Evolutionary conservation across 2,329 filamentous ascomycete species (phyloP).

Genomic region (Fusarium pseudocircinatum): DNA sequence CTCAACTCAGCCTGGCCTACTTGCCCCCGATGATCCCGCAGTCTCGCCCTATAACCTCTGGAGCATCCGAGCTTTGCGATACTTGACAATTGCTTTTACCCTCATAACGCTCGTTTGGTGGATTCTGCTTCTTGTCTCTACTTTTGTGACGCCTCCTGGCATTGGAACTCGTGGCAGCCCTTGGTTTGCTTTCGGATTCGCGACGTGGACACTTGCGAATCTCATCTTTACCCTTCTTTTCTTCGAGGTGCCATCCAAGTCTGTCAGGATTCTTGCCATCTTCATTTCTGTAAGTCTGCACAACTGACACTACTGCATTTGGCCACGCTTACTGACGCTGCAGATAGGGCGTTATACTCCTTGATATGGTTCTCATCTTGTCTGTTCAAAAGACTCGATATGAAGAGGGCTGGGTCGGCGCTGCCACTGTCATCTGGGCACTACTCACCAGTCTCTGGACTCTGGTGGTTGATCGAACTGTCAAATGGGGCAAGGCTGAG

Average conservation of each 20-base stretch:
- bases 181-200: slow-evolving; percentile 88
- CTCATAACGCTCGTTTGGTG: slow-evolving; percentile 88
- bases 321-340: slow-evolving; percentile 34
- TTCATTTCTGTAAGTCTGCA: slow-evolving; percentile 61
- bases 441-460: slow-evolving; percentile 82
- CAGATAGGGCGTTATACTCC: slow-evolving; percentile 47
- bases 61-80: slow-evolving; percentile 83
- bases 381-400: slow-evolving; percentile 77
- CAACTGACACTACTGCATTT: background rate
- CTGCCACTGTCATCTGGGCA: slow-evolving; percentile 83
- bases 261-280: slow-evolving; percentile 77
- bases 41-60: slow-evolving; percentile 95
- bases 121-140: slow-evolving; percentile 85
- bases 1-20: slow-evolving; percentile 49
- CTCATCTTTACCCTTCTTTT: slow-evolving; percentile 83
- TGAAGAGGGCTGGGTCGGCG: slow-evolving; percentile 93
- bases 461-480: slow-evolving; percentile 79
- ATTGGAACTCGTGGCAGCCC: slow-evolving; percentile 90
- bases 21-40: slow-evolving; percentile 57
- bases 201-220: slow-evolving; percentile 79
- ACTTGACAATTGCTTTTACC: slow-evolving; percentile 80
- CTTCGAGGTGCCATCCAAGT: slow-evolving; percentile 84
- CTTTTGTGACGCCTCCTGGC: slow-evolving; percentile 89
- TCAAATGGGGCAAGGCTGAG: slow-evolving; percentile 90
- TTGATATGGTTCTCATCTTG: slow-evolving; percentile 83